Conservation (phyloP, 1,139 yeast species). For the Groenewaldozyma auringiensis region DNA sequence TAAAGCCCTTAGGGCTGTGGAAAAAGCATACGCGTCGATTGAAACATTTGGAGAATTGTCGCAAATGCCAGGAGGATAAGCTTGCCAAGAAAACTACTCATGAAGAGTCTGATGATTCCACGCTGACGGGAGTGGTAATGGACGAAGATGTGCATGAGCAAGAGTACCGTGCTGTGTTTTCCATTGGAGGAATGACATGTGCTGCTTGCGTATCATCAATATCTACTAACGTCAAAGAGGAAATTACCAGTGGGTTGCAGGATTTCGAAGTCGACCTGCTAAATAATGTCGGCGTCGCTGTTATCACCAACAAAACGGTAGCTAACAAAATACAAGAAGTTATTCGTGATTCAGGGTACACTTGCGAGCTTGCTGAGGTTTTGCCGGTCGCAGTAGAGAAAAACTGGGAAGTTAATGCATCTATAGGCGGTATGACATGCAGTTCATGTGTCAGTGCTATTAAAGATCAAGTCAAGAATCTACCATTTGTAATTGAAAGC, state of each 20-base stretch:
- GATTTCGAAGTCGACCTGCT: constrained; percentile 33
- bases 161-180: constrained; percentile 44
- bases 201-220: constrained; percentile 49
- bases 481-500: constrained; percentile 48
- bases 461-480: constrained; percentile 39
- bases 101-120: neutral
- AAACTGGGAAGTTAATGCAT: constrained; percentile 45
- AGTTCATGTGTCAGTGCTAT: constrained; percentile 62
- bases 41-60: constrained; percentile 11
- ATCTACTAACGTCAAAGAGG: constrained; percentile 36
- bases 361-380: constrained; percentile 50
- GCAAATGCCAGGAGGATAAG: constrained; percentile 15
- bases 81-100: neutral
- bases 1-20: neutral
- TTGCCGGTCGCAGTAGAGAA: constrained; percentile 41
- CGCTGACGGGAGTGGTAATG: constrained; percentile 6
- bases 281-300: constrained; percentile 26
- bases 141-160: constrained; percentile 15
- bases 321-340: constrained; percentile 43
- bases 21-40: neutral
- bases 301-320: constrained; percentile 39
- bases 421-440: constrained; percentile 70
- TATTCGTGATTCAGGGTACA: constrained; percentile 51
- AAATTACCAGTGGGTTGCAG: constrained; percentile 14
- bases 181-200: constrained; percentile 62